phyloP scores from a whole-genome alignment of 2,329 filamentous ascomycete genomes.

The Penicillium corylophilum region DNA sequence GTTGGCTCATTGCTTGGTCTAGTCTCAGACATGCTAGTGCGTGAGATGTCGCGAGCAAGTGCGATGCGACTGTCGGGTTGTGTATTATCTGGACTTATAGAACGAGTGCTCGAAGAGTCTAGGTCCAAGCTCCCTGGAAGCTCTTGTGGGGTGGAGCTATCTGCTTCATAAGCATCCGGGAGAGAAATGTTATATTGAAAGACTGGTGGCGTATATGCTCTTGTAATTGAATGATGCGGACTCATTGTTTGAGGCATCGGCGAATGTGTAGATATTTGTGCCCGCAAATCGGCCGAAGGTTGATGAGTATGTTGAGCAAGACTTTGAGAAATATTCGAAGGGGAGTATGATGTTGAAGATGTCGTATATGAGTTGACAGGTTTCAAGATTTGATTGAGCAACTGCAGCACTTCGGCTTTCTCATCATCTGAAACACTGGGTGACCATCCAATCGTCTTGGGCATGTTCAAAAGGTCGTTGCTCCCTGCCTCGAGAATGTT shows the following conservation, averaged over 20 bases:
- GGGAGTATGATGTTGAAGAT: background rate
- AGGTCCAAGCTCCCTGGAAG: background rate
- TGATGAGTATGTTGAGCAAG: background rate
- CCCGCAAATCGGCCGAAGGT: background rate
- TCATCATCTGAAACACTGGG: constrained; percentile 22
- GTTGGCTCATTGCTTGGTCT: background rate
- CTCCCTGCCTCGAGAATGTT: constrained; percentile 12
- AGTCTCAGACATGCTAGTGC: background rate
- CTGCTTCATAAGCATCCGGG: background rate
- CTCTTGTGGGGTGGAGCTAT: constrained; percentile 1
- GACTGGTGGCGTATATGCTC: background rate
- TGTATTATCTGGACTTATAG: background rate
- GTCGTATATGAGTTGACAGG: background rate
- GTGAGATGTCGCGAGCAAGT: background rate
- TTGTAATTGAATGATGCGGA: background rate
- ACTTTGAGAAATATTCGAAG: background rate
- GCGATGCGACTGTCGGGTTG: background rate
- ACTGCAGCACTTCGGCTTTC: constrained; percentile 18
- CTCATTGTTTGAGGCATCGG: background rate
- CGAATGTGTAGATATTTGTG: background rate
- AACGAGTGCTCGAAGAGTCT: background rate
- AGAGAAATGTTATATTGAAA: background rate
- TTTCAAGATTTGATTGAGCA: constrained; percentile 16
- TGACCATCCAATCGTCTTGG: constrained; percentile 27
- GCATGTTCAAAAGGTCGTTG: constrained; percentile 14